A percentile compares a stretch with the other conserved stretches of the same genome.
Evolutionary conservation across 768 basidiomycete genomes (phyloP).

Genomic region (Lentinula guzmanii): DNA sequence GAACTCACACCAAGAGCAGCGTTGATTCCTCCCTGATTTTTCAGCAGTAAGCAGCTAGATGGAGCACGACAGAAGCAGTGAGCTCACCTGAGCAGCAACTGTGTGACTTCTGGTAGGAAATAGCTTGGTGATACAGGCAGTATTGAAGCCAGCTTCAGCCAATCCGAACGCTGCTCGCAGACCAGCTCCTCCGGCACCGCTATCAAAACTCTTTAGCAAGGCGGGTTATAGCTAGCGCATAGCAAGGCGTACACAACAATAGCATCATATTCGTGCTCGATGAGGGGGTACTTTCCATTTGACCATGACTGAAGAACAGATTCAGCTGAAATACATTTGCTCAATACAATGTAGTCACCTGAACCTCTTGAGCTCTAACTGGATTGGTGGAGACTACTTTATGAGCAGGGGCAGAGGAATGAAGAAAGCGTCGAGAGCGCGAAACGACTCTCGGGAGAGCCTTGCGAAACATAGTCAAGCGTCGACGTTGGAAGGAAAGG

Average conservation of each 20-base stretch:
- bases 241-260: slow-evolving; percentile 72
- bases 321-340: slow-evolving; percentile 9
- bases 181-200: slow-evolving; percentile 97
- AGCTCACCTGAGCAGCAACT: slow-evolving; percentile 86
- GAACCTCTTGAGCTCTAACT: slow-evolving; percentile 76
- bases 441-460: slow-evolving; percentile 48
- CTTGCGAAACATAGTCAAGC: slow-evolving; percentile 54
- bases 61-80: background rate
- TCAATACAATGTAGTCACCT: slow-evolving; percentile 36
- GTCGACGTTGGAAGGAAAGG: slow-evolving; percentile 5
- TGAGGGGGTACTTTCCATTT: slow-evolving; percentile 89
- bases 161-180: slow-evolving; percentile 97
- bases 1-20: slow-evolving; percentile 83
- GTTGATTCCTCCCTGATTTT: slow-evolving; percentile 86
- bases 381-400: slow-evolving; percentile 68
- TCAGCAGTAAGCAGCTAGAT: slow-evolving; percentile 11
- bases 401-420: slow-evolving; percentile 52
- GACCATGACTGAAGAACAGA: slow-evolving; percentile 53
- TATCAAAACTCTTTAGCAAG: slow-evolving; percentile 22
- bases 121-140: slow-evolving; percentile 97
- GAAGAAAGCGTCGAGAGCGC: slow-evolving; percentile 55
- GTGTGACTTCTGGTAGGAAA: slow-evolving; percentile 99
- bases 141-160: slow-evolving; percentile 97
- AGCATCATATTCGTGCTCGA: slow-evolving; percentile 99
- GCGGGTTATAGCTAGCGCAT: slow-evolving; percentile 2